A percentile compares a stretch with the other conserved stretches of the same genome.
These are phyloP conservation scores for Mortierella hygrophila DNA, from an alignment of 192 early-diverging fungal species.

Conservation along the genomic window DNA sequence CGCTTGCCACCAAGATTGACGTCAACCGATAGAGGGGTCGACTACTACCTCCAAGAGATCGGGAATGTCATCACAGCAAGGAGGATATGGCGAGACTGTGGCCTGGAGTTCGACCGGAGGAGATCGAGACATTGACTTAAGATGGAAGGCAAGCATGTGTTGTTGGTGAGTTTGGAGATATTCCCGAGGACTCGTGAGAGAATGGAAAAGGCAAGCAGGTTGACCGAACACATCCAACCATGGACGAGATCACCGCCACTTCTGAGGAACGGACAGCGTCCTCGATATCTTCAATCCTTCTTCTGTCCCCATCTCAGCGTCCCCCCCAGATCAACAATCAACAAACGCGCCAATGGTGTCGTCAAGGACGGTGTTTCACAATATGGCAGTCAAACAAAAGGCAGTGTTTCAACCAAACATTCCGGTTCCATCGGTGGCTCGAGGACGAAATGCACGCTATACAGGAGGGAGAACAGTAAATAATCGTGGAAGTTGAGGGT, in stretches of 20 bases:
- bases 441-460: slow-evolving; percentile 9
- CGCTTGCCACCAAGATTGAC: slow-evolving; percentile 14
- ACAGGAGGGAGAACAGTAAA: not conserved
- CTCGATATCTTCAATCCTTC: too few species aligned
- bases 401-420: slow-evolving; percentile 12
- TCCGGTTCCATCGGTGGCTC: slow-evolving; percentile 15
- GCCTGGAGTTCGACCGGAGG: not conserved
- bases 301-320: too few species aligned
- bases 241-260: too few species aligned
- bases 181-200: not conserved
- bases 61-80: not conserved
- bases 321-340: too few species aligned
- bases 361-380: not conserved
- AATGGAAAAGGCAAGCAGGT: slow-evolving; percentile 3
- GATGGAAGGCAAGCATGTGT: slow-evolving; percentile 28
- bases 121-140: slow-evolving; percentile 21
- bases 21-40: slow-evolving; percentile 1
- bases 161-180: slow-evolving; percentile 12
- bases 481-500: slow-evolving; percentile 15
- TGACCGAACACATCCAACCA: not conserved
- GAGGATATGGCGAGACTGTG: slow-evolving; percentile 6
- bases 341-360: not conserved
- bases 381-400: slow-evolving; percentile 21
- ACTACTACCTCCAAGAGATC: slow-evolving; percentile 9
- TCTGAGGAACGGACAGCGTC: too few species aligned